Percentiles rank a stretch among this genome's conserved stretches.
phyloP scores from a whole-genome alignment of 1,139 yeast species.

The Zygotorulaspora mrakii region DNA sequence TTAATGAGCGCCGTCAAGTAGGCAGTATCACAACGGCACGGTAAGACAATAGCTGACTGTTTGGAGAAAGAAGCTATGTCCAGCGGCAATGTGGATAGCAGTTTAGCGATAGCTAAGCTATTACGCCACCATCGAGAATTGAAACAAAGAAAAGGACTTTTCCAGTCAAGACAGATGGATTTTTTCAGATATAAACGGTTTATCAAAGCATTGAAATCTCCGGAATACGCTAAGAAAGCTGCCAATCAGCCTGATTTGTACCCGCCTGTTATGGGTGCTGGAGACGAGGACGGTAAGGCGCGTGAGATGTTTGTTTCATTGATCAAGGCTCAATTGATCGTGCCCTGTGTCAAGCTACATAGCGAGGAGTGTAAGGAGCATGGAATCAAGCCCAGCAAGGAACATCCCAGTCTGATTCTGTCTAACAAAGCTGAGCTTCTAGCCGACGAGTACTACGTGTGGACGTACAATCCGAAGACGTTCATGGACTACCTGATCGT shows the following conservation, averaged over 20 bases:
- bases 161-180: conserved; percentile 65
- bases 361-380: conserved; percentile 65
- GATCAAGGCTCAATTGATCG: conserved; percentile 69
- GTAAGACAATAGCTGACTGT: not conserved
- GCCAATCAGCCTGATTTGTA: conserved; percentile 52
- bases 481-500: conserved; percentile 61
- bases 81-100: conserved; percentile 27
- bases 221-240: conserved; percentile 61
- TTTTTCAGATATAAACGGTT: conserved; percentile 88
- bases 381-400: conserved; percentile 64
- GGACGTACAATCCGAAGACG: conserved; percentile 82
- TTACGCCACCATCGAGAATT: conserved; percentile 61
- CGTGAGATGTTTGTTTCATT: conserved; percentile 59
- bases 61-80: conserved; percentile 9
- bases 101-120: conserved; percentile 65
- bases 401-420: conserved; percentile 67
- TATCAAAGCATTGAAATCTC: conserved; percentile 69
- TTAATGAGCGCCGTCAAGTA: not conserved
- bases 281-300: conserved; percentile 43
- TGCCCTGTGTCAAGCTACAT: conserved; percentile 71
- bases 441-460: conserved; percentile 78
- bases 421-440: conserved; percentile 64
- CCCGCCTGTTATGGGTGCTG: conserved; percentile 45
- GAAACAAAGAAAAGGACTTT: conserved; percentile 76
- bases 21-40: no score